Evolutionary conservation across 768 basidiomycete genomes (phyloP).

Genomic region (Lepiota venenata): DNA sequence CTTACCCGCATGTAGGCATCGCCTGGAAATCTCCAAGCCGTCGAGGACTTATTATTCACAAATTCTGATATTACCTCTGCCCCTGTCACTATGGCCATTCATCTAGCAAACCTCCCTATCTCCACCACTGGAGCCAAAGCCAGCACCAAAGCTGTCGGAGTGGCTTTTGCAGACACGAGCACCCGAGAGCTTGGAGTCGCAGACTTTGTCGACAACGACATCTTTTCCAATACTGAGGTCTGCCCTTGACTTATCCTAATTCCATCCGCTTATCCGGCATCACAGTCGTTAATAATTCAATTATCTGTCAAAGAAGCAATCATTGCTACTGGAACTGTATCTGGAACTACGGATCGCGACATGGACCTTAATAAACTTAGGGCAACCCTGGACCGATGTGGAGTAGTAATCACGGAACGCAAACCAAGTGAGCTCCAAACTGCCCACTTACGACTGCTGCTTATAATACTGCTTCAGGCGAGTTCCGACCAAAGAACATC

Average conservation of each 20-base stretch:
- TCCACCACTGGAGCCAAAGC: conserved; percentile 40
- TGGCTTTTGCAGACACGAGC: conserved; percentile 92
- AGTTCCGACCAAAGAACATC: conserved; percentile 79
- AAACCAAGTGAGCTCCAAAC: conserved; percentile 63
- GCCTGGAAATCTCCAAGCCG: conserved; percentile 64
- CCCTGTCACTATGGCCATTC: conserved; percentile 89
- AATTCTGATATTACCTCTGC: conserved; percentile 77
- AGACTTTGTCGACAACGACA: conserved; percentile 92
- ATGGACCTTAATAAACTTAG: conserved; percentile 86
- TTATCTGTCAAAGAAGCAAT: conserved; percentile 97
- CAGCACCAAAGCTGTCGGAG: conserved; percentile 72
- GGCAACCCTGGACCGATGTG: conserved; percentile 85
- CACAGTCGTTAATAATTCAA: conserved; percentile 90
- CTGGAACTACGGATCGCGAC: conserved; percentile 76
- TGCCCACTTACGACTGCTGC: background rate
- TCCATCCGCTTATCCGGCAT: background rate
- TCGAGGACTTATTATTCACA: conserved; percentile 84
- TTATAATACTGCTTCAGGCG: conserved; percentile 46
- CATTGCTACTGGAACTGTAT: conserved; percentile 67
- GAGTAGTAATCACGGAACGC: conserved; percentile 85
- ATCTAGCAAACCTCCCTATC: conserved; percentile 55
- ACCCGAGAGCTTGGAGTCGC: conserved; percentile 81
- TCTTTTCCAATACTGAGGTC: conserved; percentile 95
- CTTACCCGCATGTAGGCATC: conserved; percentile 33
- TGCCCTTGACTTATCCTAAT: conserved; percentile 1